Percentiles rank a stretch among this genome's conserved stretches.
Evolutionary conservation across 2,329 filamentous ascomycete genomes (phyloP).

Genomic region (Colletotrichum scovillei): DNA sequence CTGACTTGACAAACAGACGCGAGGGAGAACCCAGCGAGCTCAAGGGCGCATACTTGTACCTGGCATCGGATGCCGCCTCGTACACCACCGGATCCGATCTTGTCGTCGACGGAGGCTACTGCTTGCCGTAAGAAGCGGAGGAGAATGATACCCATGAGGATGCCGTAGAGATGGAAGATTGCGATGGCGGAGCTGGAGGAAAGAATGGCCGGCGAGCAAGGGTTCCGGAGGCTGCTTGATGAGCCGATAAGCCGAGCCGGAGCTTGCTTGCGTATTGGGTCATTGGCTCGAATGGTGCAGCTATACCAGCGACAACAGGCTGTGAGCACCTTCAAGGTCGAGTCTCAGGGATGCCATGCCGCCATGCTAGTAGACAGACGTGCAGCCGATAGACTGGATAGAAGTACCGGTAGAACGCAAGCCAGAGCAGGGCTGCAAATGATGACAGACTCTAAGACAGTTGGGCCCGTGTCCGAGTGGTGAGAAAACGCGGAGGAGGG

Average conservation of each 20-base stretch:
- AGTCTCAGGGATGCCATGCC: neutral
- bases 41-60: conserved; percentile 85
- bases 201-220: neutral
- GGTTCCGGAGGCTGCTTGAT: neutral
- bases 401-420: neutral
- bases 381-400: neutral
- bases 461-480: neutral
- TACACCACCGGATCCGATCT: conserved; percentile 84
- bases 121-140: conserved; percentile 52
- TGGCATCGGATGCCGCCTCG: conserved; percentile 84
- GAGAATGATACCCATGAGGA: neutral
- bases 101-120: conserved; percentile 81
- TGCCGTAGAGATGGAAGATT: neutral
- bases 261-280: neutral
- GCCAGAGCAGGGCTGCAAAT: neutral
- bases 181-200: neutral
- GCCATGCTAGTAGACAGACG: neutral
- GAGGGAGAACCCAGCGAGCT: conserved; percentile 80
- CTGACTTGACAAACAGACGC: conserved; percentile 56
- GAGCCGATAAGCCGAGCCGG: neutral
- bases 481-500: neutral
- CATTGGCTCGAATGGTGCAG: neutral
- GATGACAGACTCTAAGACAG: neutral
- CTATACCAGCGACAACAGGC: neutral
- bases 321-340: neutral